Conservation (phyloP, 352 stramenopile genomes). For the Globisporangium parvum region DNA sequence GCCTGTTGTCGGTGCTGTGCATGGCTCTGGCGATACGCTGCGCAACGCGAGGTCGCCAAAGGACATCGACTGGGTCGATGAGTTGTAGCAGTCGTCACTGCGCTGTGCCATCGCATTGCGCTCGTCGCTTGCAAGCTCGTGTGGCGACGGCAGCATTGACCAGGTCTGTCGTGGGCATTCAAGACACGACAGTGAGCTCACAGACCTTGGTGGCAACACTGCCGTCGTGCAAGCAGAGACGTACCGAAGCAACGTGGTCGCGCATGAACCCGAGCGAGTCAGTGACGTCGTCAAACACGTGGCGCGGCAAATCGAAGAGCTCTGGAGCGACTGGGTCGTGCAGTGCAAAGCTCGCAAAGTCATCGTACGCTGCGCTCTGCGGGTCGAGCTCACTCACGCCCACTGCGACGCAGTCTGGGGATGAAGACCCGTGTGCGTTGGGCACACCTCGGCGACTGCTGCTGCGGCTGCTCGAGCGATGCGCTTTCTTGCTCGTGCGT, state of each 20-base stretch:
- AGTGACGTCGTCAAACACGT: slow-evolving; percentile 13
- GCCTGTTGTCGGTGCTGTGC: too few species aligned
- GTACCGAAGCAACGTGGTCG: slow-evolving; percentile 2
- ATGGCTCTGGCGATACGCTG: slow-evolving; percentile 1
- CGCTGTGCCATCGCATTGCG: not conserved
- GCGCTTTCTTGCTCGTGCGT: slow-evolving; percentile 11
- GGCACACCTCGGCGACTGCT: slow-evolving; percentile 2
- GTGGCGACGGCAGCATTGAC: not conserved
- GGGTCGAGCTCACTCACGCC: not conserved
- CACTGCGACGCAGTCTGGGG: slow-evolving; percentile 12
- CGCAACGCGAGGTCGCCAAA: slow-evolving; percentile 5
- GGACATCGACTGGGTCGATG: slow-evolving; percentile 4
- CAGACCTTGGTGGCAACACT: not conserved
- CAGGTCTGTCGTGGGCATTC: not conserved
- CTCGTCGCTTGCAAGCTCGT: slow-evolving; percentile 4
- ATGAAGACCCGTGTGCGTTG: slow-evolving; percentile 12
- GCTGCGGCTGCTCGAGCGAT: not conserved
- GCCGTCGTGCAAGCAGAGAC: not conserved
- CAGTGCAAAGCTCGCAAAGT: slow-evolving; percentile 13
- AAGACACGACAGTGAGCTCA: slow-evolving; percentile 1
- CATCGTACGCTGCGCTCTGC: slow-evolving; percentile 6
- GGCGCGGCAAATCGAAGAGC: slow-evolving; percentile 13
- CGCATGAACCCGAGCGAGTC: slow-evolving; percentile 12
- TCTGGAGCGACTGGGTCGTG: slow-evolving; percentile 8
- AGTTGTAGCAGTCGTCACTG: not conserved